These are phyloP conservation scores for Rossbeevera mucosa DNA, from an alignment of 768 basidiomycete species.

Conservation along the genomic window DNA sequence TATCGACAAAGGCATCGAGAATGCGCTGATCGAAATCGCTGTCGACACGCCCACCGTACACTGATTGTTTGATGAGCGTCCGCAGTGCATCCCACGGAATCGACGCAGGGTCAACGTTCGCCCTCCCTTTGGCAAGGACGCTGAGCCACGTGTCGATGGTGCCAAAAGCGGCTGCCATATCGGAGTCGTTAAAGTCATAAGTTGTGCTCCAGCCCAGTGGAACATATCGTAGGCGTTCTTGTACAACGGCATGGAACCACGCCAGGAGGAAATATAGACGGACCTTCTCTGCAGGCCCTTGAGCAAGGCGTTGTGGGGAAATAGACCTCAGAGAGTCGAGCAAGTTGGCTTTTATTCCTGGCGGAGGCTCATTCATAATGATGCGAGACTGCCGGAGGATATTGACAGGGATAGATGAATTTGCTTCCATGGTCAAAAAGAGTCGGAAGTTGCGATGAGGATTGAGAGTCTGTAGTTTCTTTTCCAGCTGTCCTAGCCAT, in stretches of 20 bases:
- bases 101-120: conserved; percentile 86
- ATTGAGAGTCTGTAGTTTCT: conserved; percentile 88
- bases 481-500: conserved; percentile 95
- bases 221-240: conserved; percentile 93
- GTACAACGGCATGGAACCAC: conserved; percentile 98
- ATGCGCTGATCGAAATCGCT: conserved; percentile 93
- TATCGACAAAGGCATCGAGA: conserved; percentile 89
- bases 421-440: conserved; percentile 98
- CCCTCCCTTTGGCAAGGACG: conserved; percentile 73
- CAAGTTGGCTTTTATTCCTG: conserved; percentile 94
- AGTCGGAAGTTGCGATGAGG: conserved; percentile 90
- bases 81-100: conserved; percentile 97
- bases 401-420: conserved; percentile 91
- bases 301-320: conserved; percentile 60
- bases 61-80: conserved; percentile 89
- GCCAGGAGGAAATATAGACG: conserved; percentile 93
- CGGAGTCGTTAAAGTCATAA: conserved; percentile 99
- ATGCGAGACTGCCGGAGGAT: conserved; percentile 94
- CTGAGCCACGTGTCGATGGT: conserved; percentile 92
- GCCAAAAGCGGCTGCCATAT: conserved; percentile 86
- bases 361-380: conserved; percentile 98
- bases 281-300: conserved; percentile 90
- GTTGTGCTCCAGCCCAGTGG: conserved; percentile 95
- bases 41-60: conserved; percentile 92
- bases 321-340: conserved; percentile 84